Percentiles rank a stretch among this genome's conserved stretches.
Conservation (phyloP, 805 yeast species). For the Wickerhamiella occidentalis region DNA sequence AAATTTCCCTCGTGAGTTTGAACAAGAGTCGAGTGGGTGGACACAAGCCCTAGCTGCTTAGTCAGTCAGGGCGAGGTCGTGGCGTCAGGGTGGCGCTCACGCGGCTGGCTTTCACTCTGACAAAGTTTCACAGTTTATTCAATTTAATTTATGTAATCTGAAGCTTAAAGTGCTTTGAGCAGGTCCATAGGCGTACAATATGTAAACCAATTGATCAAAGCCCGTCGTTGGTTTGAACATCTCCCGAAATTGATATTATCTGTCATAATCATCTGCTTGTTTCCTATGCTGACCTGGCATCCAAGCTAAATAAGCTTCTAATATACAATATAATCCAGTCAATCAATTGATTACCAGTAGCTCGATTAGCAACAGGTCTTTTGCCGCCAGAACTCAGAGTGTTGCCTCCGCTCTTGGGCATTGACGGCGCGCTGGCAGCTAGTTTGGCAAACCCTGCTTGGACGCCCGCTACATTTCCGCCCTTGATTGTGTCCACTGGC, state of each 20-base stretch:
- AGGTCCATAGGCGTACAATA: too few relatives aligned
- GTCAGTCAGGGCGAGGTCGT: neutral
- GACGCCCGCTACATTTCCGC: constrained; percentile 21
- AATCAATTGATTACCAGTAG: neutral
- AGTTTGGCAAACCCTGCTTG: constrained; percentile 11
- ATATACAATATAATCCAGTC: constrained; percentile 16
- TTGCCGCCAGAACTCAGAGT: neutral
- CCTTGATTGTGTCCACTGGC: constrained; percentile 40
- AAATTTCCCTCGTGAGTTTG: constrained; percentile 7
- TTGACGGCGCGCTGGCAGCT: neutral
- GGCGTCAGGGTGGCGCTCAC: too few relatives aligned
- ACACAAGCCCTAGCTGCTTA: neutral
- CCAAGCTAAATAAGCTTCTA: constrained; percentile 18
- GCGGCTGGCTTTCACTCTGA: too few relatives aligned
- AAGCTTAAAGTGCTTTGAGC: too few relatives aligned
- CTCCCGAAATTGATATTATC: too few relatives aligned
- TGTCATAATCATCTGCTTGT: too few relatives aligned
- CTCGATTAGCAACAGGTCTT: neutral
- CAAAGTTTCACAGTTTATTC: too few relatives aligned
- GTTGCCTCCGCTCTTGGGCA: constrained; percentile 6
- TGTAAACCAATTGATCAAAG: too few relatives aligned
- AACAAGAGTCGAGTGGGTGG: constrained; percentile 6
- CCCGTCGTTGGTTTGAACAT: too few relatives aligned
- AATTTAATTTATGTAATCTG: too few relatives aligned
- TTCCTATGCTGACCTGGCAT: too few relatives aligned